Evolutionary conservation across 768 basidiomycete species (phyloP), one percentile per base, ranked within the genome.

Genomic region (Leccinum uliginosum): DNA sequence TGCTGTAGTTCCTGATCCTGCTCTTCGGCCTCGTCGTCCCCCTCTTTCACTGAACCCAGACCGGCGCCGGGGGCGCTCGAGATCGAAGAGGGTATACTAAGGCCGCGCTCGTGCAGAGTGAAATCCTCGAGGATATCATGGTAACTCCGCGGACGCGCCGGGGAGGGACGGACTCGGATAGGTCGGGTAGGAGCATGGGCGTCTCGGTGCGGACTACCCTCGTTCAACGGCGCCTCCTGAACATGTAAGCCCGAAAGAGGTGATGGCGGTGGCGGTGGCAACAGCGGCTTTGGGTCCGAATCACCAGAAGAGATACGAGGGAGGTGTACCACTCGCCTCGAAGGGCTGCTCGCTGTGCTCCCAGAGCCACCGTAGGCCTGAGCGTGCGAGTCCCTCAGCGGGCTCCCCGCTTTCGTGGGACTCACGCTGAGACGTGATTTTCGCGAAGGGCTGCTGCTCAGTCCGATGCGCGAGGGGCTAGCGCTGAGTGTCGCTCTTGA

Each of bases 51-150:
- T 2, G 65, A 57, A 53, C 59, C 60, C 19, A 70, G 59, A 43
- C 60, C 64, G 23, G 54, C 49, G 10, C 66, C 61, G 0, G 68
- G 69, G 1, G 65, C 63, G 23, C 67, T 71, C 51, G 67, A 68
- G 21, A 72, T 58, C 9, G 71, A 71, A 38, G 69, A 69, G 6
- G 65, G 69, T 26, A 73, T 58, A 19, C 71, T 70, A 1, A 64
- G 29, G 10, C 64, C 67, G 14, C 62, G 60, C 23, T 71, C 72
- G 51, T 73, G 74, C 44, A 73, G 64, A 58, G 75, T 74, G 60
- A 89, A 87, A 59, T 86, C 86, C 46, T 84, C 84, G 52, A 87
- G 68, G 52, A 88, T 80, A 61, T 86, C 82, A 59, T 84, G 76
- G 65, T 84, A 87, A 61, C 87, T 89, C 65, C 80, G 73, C 15